These are phyloP conservation scores for Aquilaria yunnanensis DNA, from an alignment of 345 rosid species.

Conservation along the genomic window DNA sequence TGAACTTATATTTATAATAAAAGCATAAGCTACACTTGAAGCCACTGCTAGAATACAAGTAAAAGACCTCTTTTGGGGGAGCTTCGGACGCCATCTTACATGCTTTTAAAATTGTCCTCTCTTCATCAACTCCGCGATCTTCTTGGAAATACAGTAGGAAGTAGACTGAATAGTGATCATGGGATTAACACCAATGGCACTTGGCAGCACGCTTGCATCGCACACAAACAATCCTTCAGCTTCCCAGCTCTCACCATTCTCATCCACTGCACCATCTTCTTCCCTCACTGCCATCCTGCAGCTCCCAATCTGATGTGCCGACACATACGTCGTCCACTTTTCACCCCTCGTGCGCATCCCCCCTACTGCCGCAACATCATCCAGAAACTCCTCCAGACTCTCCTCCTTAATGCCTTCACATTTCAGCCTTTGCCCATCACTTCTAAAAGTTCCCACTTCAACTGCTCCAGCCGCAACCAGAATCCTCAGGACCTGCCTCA, in stretches of 20 bases:
- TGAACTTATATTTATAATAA: too few species aligned
- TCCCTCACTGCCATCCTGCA: slow-evolving; percentile 57
- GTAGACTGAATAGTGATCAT: slow-evolving; percentile 54
- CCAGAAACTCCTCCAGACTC: slow-evolving; percentile 44
- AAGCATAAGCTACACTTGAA: too few species aligned
- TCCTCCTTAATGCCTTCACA: slow-evolving; percentile 38
- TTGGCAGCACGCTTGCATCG: slow-evolving; percentile 39
- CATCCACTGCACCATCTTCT: slow-evolving; percentile 55
- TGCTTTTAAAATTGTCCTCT: background rate
- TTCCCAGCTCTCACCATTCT: slow-evolving; percentile 58
- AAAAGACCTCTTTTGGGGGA: too few species aligned
- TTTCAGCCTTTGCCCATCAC: slow-evolving; percentile 55
- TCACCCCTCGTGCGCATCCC: slow-evolving; percentile 41
- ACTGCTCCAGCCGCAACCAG: slow-evolving; percentile 72
- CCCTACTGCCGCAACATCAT: slow-evolving; percentile 22
- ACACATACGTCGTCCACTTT: slow-evolving; percentile 32
- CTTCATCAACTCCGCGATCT: slow-evolving; percentile 19
- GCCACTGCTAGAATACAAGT: too few species aligned
- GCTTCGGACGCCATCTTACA: too few species aligned
- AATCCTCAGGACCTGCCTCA: slow-evolving; percentile 54
- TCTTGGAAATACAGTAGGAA: slow-evolving; percentile 41
- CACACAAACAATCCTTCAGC: slow-evolving; percentile 39
- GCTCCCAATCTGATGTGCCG: slow-evolving; percentile 81
- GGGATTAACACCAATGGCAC: slow-evolving; percentile 39
- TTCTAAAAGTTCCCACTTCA: slow-evolving; percentile 67